phyloP scores from a whole-genome alignment of 352 stramenopile species.

The Plasmopara muralis region DNA sequence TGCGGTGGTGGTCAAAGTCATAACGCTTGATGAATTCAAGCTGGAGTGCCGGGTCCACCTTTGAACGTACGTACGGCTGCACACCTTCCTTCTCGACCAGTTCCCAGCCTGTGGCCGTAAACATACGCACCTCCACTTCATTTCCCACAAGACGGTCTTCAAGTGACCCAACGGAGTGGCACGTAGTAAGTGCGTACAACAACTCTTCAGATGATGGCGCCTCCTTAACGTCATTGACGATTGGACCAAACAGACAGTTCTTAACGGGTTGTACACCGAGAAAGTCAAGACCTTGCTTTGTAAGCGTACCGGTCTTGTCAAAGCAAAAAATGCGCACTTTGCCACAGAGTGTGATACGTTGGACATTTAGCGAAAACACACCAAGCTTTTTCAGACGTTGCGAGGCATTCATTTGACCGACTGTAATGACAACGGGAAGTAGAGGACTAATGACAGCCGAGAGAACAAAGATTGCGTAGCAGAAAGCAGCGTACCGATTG shows the following conservation, averaged over 20 bases:
- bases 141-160: slow-evolving; percentile 78
- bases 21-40: slow-evolving; percentile 86
- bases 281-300: slow-evolving; percentile 87
- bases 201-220: slow-evolving; percentile 30
- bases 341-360: slow-evolving; percentile 49
- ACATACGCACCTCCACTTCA: slow-evolving; percentile 85
- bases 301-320: slow-evolving; percentile 91
- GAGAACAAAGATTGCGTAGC: slow-evolving; percentile 79
- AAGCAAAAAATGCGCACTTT: slow-evolving; percentile 73
- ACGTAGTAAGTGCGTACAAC: slow-evolving; percentile 70
- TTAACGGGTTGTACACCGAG: slow-evolving; percentile 46
- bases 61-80: slow-evolving; percentile 30
- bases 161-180: slow-evolving; percentile 71
- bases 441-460: slow-evolving; percentile 73
- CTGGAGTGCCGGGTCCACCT: slow-evolving; percentile 22
- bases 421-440: slow-evolving; percentile 83
- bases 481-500: slow-evolving; percentile 62
- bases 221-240: slow-evolving; percentile 56
- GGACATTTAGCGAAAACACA: slow-evolving; percentile 81
- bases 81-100: slow-evolving; percentile 47
- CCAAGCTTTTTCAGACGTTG: slow-evolving; percentile 64
- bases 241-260: slow-evolving; percentile 31
- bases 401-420: slow-evolving; percentile 80
- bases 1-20: slow-evolving; percentile 88
- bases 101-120: slow-evolving; percentile 66